These are phyloP conservation scores for Ephemerocybe angulata DNA, from an alignment of 768 basidiomycete species.

Conservation along the genomic window DNA sequence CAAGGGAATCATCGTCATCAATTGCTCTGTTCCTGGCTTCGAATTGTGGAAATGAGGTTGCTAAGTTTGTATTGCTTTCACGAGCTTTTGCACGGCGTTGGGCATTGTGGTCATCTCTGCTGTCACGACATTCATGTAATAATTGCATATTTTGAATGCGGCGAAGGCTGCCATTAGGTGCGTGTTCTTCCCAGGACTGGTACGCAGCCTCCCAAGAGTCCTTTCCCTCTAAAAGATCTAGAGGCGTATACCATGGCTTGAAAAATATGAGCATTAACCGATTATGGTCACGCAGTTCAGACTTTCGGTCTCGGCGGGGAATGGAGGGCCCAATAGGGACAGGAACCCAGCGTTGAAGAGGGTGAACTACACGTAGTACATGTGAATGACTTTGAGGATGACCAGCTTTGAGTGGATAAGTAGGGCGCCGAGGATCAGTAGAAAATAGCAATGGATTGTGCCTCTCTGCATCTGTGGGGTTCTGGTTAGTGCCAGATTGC, in stretches of 20 bases:
- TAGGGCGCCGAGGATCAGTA: neutral
- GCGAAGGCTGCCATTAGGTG: neutral
- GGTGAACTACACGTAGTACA: neutral
- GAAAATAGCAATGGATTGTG: neutral
- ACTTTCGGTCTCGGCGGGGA: conserved; percentile 24
- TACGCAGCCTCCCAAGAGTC: neutral
- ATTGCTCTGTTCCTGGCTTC: neutral
- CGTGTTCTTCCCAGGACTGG: neutral
- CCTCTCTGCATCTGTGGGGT: neutral
- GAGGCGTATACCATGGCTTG: too few species aligned
- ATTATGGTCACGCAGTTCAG: neutral
- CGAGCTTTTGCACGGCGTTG: neutral
- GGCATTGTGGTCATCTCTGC: neutral
- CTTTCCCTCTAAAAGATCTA: too few species aligned
- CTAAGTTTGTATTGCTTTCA: neutral
- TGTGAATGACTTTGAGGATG: conserved; percentile 24
- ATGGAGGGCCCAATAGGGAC: conserved; percentile 33
- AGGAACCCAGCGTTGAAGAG: conserved; percentile 17
- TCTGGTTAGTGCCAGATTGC: neutral
- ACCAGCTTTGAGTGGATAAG: neutral
- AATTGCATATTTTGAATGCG: neutral
- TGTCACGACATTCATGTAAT: neutral
- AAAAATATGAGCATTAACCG: neutral
- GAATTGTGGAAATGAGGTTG: neutral
- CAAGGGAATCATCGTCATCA: neutral